phyloP scores from a whole-genome alignment of 768 basidiomycete species.

The Agrocybe praecox region DNA sequence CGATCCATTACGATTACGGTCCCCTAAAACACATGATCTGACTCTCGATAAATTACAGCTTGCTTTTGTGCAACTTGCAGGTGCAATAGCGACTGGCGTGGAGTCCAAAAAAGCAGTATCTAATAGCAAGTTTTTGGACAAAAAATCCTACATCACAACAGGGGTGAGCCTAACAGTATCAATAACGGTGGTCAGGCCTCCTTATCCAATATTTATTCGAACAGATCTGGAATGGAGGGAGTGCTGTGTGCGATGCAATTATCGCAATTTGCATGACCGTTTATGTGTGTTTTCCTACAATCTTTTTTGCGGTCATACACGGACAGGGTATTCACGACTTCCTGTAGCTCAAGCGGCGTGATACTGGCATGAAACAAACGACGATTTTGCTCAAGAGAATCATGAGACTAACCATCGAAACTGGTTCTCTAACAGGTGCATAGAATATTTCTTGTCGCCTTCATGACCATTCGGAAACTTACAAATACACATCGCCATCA shows the following conservation, averaged over 20 bases:
- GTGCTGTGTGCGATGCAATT: constrained; percentile 8
- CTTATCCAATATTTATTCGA: too few species aligned
- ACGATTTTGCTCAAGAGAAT: constrained; percentile 6
- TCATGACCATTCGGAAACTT: too few species aligned
- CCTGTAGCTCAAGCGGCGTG: constrained; percentile 2
- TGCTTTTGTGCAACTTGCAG: constrained; percentile 9
- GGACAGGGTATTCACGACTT: too few species aligned
- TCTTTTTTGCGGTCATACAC: neutral
- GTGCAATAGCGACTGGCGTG: constrained; percentile 8
- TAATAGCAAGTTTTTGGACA: constrained; percentile 5
- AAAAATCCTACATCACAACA: constrained; percentile 5
- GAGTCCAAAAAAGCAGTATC: constrained; percentile 6
- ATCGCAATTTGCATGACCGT: constrained; percentile 12
- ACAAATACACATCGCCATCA: neutral
- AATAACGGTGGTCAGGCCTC: too few species aligned
- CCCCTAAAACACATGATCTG: neutral
- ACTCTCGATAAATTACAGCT: neutral
- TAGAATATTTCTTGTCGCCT: neutral
- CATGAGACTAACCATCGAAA: constrained; percentile 11
- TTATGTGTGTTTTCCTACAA: constrained; percentile 4
- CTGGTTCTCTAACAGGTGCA: constrained; percentile 9
- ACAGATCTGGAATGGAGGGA: constrained; percentile 13
- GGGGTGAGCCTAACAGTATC: constrained; percentile 7
- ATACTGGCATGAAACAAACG: constrained; percentile 12
- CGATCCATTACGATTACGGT: neutral